Percentiles rank a stretch among this genome's conserved stretches.
These are phyloP conservation scores for Arabidopsis hybrid DNA, from an alignment of 441 rosid genomes.

Conservation along the genomic window DNA sequence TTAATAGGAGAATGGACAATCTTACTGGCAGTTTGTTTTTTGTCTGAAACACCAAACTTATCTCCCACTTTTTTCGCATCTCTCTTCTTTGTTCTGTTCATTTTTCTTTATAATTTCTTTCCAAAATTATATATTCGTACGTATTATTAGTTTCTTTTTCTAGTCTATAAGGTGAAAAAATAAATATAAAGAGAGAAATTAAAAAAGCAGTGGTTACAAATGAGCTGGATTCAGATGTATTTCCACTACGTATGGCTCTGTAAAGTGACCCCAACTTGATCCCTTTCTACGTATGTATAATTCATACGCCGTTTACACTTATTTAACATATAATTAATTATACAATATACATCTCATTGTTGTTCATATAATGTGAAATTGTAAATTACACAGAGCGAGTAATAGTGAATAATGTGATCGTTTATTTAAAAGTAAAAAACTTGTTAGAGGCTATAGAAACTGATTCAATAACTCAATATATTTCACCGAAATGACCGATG, in stretches of 20 bases:
- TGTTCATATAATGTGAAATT: too few relatives aligned
- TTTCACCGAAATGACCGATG: conserved; percentile 26
- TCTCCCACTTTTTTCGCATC: conserved; percentile 40
- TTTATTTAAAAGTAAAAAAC: conserved; percentile 17
- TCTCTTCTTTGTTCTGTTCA: neutral
- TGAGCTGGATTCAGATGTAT: conserved; percentile 50
- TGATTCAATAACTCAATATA: neutral
- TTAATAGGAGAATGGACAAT: conserved; percentile 48
- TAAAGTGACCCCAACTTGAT: conserved; percentile 47
- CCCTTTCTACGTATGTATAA: conserved; percentile 41
- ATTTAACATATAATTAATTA: neutral
- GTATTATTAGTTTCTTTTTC: neutral
- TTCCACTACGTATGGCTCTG: conserved; percentile 49
- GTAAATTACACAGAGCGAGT: neutral
- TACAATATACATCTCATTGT: too few relatives aligned
- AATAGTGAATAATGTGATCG: neutral
- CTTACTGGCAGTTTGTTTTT: conserved; percentile 49
- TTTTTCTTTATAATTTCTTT: conserved; percentile 10
- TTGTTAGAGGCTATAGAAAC: neutral
- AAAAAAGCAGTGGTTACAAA: conserved; percentile 46
- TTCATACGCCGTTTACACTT: conserved; percentile 8
- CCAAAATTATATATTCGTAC: conserved; percentile 7
- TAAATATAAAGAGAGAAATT: conserved; percentile 14
- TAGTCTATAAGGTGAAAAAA: conserved; percentile 12
- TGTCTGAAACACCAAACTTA: conserved; percentile 48